Conservation (phyloP, 495 filamentous ascomycete genomes). For the Aspergillus asperescens region DNA sequence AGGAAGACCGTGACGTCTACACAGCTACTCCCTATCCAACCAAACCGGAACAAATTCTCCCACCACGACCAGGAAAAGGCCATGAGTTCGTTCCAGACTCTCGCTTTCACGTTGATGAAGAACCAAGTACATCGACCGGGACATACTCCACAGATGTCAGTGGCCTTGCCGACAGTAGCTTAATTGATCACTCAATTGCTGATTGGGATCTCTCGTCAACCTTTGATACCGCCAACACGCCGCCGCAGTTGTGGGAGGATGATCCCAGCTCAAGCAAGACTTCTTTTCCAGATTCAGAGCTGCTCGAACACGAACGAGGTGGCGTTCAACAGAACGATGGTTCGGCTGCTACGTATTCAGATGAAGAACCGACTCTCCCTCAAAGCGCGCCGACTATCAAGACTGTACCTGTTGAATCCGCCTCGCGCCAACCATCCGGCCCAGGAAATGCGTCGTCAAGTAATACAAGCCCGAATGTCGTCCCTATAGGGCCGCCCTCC, state of each 20-base stretch:
- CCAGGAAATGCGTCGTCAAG: slow-evolving; percentile 22
- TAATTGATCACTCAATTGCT: slow-evolving; percentile 28
- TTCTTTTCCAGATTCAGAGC: slow-evolving; percentile 30
- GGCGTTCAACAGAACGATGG: slow-evolving; percentile 20
- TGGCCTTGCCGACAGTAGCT: slow-evolving; percentile 26
- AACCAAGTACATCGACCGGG: slow-evolving; percentile 16
- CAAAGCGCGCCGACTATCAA: slow-evolving; percentile 40
- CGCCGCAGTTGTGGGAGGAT: slow-evolving; percentile 43
- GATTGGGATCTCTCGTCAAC: slow-evolving; percentile 43
- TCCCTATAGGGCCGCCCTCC: slow-evolving; percentile 40
- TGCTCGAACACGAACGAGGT: slow-evolving; percentile 23
- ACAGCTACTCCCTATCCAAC: slow-evolving; percentile 46
- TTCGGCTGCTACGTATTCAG: slow-evolving; percentile 30
- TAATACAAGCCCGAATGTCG: slow-evolving; percentile 41
- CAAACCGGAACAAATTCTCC: slow-evolving; percentile 47
- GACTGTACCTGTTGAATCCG: slow-evolving; percentile 31
- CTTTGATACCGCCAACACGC: slow-evolving; percentile 37
- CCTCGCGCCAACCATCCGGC: slow-evolving; percentile 21
- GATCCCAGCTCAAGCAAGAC: slow-evolving; percentile 42
- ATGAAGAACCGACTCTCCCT: slow-evolving; percentile 38
- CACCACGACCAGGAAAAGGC: slow-evolving; percentile 44
- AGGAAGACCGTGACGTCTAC: slow-evolving; percentile 40
- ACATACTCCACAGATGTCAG: slow-evolving; percentile 28
- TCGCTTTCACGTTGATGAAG: slow-evolving; percentile 26
- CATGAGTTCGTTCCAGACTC: slow-evolving; percentile 36